Evolutionary conservation across 129 eudicot species (phyloP).

Genomic region (Silybum marianum): DNA sequence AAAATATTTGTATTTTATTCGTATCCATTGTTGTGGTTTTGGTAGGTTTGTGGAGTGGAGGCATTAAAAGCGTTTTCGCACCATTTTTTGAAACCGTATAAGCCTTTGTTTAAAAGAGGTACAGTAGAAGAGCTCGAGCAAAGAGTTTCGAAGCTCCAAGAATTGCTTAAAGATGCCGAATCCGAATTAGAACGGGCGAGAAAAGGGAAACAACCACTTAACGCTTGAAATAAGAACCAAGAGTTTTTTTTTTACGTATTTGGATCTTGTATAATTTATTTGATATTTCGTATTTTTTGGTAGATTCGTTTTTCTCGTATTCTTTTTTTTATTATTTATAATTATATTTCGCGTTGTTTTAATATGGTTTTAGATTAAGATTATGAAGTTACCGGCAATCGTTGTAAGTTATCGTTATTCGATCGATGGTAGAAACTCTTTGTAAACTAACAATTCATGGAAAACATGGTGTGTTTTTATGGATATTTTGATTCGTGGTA

Average conservation of each 20-base stretch:
- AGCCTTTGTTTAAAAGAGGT: conserved; percentile 49
- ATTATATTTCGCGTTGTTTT: background rate
- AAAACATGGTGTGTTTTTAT: background rate
- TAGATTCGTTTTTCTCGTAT: conserved; percentile 8
- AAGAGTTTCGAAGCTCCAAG: conserved; percentile 58
- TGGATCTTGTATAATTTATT: conserved; percentile 26
- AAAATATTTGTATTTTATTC: too few species aligned
- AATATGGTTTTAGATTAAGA: conserved; percentile 16
- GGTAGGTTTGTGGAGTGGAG: conserved; percentile 83
- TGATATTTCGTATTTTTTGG: conserved; percentile 4
- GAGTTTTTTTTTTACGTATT: conserved; percentile 10
- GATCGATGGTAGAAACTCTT: background rate
- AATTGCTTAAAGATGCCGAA: conserved; percentile 78
- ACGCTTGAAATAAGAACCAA: conserved; percentile 7
- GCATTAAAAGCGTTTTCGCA: conserved; percentile 70
- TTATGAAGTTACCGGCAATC: background rate
- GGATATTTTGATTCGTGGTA: background rate
- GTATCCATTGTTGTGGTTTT: background rate
- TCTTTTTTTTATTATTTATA: background rate
- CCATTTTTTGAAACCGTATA: conserved; percentile 61
- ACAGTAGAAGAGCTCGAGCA: conserved; percentile 73
- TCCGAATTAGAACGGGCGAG: conserved; percentile 70
- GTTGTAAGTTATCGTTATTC: conserved; percentile 1
- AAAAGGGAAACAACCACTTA: conserved; percentile 65
- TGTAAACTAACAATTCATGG: background rate